phyloP scores from a whole-genome alignment of 2,329 filamentous ascomycete genomes.

The Penicillium corylophilum region DNA sequence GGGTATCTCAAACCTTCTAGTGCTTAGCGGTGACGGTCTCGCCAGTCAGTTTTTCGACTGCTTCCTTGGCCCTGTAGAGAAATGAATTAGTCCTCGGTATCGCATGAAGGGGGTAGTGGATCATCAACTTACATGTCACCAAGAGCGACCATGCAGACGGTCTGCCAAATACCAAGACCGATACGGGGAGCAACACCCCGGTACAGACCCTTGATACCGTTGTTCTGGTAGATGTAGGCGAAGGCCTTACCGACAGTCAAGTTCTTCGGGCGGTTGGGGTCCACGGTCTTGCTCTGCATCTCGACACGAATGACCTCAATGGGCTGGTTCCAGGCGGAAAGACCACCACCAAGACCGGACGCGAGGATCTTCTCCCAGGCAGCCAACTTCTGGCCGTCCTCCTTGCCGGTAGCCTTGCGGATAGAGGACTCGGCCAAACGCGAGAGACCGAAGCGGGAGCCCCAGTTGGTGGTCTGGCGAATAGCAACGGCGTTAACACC shows the following conservation, averaged over 20 bases:
- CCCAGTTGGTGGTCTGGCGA: conserved; percentile 99
- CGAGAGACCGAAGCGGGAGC: conserved; percentile 89
- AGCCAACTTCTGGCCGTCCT: conserved; percentile 72
- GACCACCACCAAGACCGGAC: conserved; percentile 82
- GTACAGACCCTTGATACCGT: conserved; percentile 90
- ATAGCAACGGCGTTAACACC: conserved; percentile 98
- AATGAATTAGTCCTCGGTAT: conserved; percentile 33
- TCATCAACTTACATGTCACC: conserved; percentile 80
- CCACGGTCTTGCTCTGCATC: conserved; percentile 99
- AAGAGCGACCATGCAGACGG: conserved; percentile 98
- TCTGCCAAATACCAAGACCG: conserved; percentile 97
- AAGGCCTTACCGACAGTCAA: conserved; percentile 86
- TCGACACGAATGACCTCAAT: conserved; percentile 99
- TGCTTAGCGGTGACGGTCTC: conserved; percentile 65
- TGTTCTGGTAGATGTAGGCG: conserved; percentile 84
- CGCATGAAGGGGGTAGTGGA: conserved; percentile 19
- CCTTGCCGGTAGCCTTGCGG: conserved; percentile 74
- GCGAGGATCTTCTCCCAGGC: conserved; percentile 86
- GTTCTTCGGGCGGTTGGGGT: conserved; percentile 98
- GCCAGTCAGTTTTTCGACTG: conserved; percentile 64
- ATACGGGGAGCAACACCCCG: conserved; percentile 92
- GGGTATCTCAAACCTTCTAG: conserved; percentile 49
- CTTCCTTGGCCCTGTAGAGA: conserved; percentile 60
- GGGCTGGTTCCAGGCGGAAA: conserved; percentile 98
- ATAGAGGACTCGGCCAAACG: conserved; percentile 89